Base-by-base conservation (phyloP, 106 monocot species). In the Platanthera guangdongensis region DNA sequence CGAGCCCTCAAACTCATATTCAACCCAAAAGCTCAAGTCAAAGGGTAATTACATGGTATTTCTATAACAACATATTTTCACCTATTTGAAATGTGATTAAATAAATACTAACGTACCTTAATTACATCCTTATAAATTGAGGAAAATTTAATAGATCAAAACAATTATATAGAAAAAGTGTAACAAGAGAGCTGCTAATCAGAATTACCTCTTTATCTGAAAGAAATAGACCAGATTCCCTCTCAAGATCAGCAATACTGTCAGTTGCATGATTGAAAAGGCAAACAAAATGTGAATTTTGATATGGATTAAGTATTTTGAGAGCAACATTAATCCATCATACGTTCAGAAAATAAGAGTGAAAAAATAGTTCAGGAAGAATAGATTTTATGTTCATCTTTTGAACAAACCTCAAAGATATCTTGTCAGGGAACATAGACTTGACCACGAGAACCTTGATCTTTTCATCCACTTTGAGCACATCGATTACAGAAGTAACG, bases 371-470 rank as follows among this genome's bases (percentile, higher is more conserved):
- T 5, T 74, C 25, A 75, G 52, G 13, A 62, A 52, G 39, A 52
- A 59, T 39, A 75, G 9, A 74, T 9, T 32, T 14, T 32, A 47
- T 62, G 14, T 45, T 65, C 9, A 62, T 47, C 0, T 68, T 53
- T 4, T 57, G 70, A 6, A 64, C 82, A 72, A 51, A 96, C 95
- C 95, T 96, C 2, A 96, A 83, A 53, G 85, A 85, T 47, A 96
- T 93, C 83, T 93, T 96, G 52, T 89, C 85, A 9, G 90, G 88
- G 74, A 90, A 90, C 85, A 89, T 81, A 53, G 95, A 93, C 64
- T 93, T 96, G 50, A 96, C 79, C 8, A 96, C 90, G n/a, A 96
- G 87, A 78, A 96, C 93, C 82, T 93, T 96, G 75, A 96, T 82
- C 75, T 91, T 93, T 77, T 96, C 95, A 77, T 83, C 90, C 30